These are phyloP conservation scores for Phylloporus arenicola DNA, from an alignment of 768 basidiomycete species.

Conservation along the genomic window DNA sequence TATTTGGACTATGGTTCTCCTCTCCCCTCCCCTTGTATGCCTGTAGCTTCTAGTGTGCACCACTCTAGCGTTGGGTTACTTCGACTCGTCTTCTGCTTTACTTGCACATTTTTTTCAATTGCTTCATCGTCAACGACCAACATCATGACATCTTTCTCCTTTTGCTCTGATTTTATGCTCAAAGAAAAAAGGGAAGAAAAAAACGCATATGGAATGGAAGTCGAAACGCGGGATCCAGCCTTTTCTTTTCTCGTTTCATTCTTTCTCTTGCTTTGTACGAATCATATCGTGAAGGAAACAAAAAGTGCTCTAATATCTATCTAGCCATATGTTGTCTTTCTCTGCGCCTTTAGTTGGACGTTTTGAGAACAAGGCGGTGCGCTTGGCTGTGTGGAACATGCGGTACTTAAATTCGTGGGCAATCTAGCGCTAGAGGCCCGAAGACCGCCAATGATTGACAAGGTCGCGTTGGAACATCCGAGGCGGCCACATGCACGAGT, in stretches of 20 bases:
- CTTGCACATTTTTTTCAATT: conserved; percentile 4
- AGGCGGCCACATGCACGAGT: background rate
- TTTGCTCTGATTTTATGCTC: conserved; percentile 11
- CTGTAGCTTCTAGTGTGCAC: conserved; percentile 23
- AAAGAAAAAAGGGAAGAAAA: conserved; percentile 5
- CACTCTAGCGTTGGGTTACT: conserved; percentile 1
- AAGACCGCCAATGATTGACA: background rate
- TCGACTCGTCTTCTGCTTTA: conserved; percentile 1
- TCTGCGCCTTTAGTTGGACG: background rate
- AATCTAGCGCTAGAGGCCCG: background rate
- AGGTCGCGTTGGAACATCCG: background rate
- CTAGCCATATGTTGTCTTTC: background rate
- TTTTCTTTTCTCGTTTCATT: background rate
- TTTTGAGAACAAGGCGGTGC: too few relatives aligned
- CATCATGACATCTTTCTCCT: background rate
- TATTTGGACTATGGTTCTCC: conserved; percentile 21
- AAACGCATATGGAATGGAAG: conserved; percentile 16
- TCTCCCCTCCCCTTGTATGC: conserved; percentile 23
- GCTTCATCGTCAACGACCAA: conserved; percentile 6
- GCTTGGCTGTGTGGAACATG: background rate
- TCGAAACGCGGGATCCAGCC: conserved; percentile 9
- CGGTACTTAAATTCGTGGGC: background rate
- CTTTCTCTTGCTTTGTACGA: conserved; percentile 8
- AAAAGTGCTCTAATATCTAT: conserved; percentile 13
- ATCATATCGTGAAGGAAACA: background rate